These are phyloP conservation scores for Quercus dentata DNA, from an alignment of 306 rosid species.

Conservation along the genomic window DNA sequence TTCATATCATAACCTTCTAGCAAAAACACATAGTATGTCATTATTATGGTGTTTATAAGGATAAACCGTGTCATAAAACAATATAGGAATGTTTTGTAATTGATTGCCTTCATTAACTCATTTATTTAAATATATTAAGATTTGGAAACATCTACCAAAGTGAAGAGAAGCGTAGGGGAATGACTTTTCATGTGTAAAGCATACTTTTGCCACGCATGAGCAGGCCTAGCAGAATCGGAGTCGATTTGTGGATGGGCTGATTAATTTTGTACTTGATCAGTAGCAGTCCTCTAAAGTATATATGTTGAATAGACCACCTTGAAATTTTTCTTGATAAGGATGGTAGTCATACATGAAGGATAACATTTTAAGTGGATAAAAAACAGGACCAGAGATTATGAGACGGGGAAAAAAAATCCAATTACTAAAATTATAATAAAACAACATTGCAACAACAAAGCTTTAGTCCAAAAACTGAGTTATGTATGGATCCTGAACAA, in stretches of 20 bases:
- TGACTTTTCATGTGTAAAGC: not conserved
- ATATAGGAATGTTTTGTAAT: not conserved
- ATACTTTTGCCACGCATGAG: not conserved
- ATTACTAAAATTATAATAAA: too few relatives aligned
- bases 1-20: not conserved
- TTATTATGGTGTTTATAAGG: not conserved
- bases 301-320: not conserved
- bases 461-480: too few relatives aligned
- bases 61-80: not conserved
- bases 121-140: not conserved
- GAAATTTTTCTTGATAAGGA: not conserved
- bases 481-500: too few relatives aligned
- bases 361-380: not conserved
- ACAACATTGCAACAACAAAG: too few relatives aligned
- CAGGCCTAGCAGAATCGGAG: not conserved
- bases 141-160: not conserved
- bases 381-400: too few relatives aligned
- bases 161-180: not conserved
- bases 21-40: not conserved
- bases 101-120: not conserved
- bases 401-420: too few relatives aligned
- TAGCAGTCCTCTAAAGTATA: not conserved
- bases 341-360: not conserved
- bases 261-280: not conserved
- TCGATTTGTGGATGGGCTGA: not conserved